A percentile compares a stretch with the other conserved stretches of the same genome.
Evolutionary conservation across 2,329 filamentous ascomycete species (phyloP).

Genomic region (Aureobasidium leucospermi): DNA sequence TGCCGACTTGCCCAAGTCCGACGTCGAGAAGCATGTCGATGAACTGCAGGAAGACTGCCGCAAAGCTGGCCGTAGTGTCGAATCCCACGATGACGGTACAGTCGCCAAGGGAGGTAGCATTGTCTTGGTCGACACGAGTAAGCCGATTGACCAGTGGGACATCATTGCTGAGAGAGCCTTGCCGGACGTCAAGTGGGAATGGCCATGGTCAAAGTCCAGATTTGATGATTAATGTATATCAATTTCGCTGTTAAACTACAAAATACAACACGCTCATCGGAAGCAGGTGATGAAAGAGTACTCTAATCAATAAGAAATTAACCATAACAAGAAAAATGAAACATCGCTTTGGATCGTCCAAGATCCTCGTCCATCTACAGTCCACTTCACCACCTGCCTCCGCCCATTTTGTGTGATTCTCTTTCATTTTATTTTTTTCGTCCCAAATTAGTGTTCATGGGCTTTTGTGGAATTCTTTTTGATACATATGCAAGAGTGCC

Average conservation of each 20-base stretch:
- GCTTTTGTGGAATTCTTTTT: background rate
- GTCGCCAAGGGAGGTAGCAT: conserved; percentile 27
- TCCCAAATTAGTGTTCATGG: background rate
- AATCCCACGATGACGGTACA: conserved; percentile 18
- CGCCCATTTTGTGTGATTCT: background rate
- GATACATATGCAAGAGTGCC: background rate
- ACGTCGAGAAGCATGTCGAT: conserved; percentile 19
- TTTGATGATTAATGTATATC: conserved; percentile 5
- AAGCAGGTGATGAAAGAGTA: background rate
- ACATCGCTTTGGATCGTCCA: background rate
- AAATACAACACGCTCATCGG: background rate
- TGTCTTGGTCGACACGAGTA: conserved; percentile 34
- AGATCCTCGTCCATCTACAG: conserved; percentile 3
- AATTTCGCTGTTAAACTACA: background rate
- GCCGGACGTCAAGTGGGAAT: conserved; percentile 12
- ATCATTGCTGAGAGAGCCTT: conserved; percentile 28
- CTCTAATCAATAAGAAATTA: conserved; percentile 11
- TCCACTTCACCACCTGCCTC: background rate
- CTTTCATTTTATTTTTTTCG: too few species aligned
- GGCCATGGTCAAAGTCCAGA: conserved; percentile 11
- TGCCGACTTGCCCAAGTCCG: conserved; percentile 15
- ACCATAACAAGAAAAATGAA: conserved; percentile 12
- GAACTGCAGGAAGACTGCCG: conserved; percentile 21
- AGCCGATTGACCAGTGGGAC: conserved; percentile 31
- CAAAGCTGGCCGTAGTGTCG: conserved; percentile 19